Base-by-base conservation (phyloP, 306 rosid species). In the Ziziphus jujuba region DNA sequence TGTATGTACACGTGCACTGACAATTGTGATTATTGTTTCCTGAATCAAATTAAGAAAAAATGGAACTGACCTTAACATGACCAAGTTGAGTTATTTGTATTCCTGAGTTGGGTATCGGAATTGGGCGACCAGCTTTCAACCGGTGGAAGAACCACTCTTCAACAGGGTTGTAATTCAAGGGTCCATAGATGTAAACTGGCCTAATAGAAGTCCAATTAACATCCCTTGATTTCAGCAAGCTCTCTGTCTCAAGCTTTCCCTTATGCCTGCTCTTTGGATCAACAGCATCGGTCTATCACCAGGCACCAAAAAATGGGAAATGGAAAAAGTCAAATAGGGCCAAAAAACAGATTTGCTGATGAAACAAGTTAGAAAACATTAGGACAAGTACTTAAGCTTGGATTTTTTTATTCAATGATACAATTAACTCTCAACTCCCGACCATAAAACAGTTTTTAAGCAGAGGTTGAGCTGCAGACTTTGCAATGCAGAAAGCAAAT, bases 111-210 rank as follows among this genome's bases (percentile, higher is more conserved):
- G 97, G 97, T 67, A 88, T 65, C n/a, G 97, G 98, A 79, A 93
- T 93, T 22, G 97, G 97, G 63, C 98, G 96, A 63, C 99, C 95
- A 15, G 96, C 97, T 82, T 90, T 93, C 86, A 93, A 77, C 61
- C 97, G 82, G 78, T 90, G 99, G 89, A 93, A 93, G 85, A 93
- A 93, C 99, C 99, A 90, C 76, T 93, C 99, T 75, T 93, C 99
- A 25, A 93, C 95, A 35, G 99, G 99, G 70, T 93, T 93, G 79
- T 93, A 93, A 72, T 93, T 93, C 82, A 93, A 74, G 45, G 99
- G 97, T 45, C 99, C 99, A 67, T 93, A 93, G 56, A 93, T 93
- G 80, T 93, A 93, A 40, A 93, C 91, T 48, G 98, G 98, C 87
- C 98, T 90, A 64, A 90, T 44, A 20, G 98, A 93, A 66, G 98